A percentile compares a stretch with the other conserved stretches of the same genome.
Evolutionary conservation across 164 flowering plant species (phyloP).

Genomic region (Taxillus chinensis): DNA sequence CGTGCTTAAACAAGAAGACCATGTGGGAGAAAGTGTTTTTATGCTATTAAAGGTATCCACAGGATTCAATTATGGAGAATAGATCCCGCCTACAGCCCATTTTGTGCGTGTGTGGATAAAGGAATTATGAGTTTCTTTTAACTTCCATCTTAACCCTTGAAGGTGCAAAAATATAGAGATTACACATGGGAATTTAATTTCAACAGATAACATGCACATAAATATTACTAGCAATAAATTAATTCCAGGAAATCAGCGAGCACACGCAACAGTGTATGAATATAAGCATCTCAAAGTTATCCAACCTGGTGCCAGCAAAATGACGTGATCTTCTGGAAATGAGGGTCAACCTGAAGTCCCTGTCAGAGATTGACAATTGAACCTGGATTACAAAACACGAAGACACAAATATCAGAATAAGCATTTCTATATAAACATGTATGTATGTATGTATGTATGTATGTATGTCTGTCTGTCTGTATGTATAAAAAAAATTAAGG

Average conservation of each 20-base stretch:
- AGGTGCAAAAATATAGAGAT: background rate
- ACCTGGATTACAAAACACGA: constrained; percentile 48
- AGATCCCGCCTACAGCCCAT: too few species aligned
- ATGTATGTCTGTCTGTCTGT: too few species aligned
- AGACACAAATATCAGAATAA: background rate
- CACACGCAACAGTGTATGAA: too few species aligned
- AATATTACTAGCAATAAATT: background rate
- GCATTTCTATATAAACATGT: background rate
- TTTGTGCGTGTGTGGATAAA: too few species aligned
- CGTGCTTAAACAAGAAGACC: too few species aligned
- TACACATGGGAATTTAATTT: background rate
- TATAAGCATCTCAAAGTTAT: background rate
- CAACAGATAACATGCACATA: background rate
- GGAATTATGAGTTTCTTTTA: background rate
- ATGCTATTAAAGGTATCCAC: too few species aligned
- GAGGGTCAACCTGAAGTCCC: constrained; percentile 65
- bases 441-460: too few species aligned
- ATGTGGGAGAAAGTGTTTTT: too few species aligned
- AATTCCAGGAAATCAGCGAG: too few species aligned
- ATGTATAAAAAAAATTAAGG: too few species aligned
- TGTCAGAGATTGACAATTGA: constrained; percentile 52
- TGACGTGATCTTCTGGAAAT: constrained; percentile 97
- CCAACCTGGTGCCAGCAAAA: constrained; percentile 97
- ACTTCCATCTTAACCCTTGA: background rate
- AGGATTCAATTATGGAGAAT: too few species aligned